phyloP scores from a whole-genome alignment of 768 basidiomycete species.

The Austroboletus festivus region DNA sequence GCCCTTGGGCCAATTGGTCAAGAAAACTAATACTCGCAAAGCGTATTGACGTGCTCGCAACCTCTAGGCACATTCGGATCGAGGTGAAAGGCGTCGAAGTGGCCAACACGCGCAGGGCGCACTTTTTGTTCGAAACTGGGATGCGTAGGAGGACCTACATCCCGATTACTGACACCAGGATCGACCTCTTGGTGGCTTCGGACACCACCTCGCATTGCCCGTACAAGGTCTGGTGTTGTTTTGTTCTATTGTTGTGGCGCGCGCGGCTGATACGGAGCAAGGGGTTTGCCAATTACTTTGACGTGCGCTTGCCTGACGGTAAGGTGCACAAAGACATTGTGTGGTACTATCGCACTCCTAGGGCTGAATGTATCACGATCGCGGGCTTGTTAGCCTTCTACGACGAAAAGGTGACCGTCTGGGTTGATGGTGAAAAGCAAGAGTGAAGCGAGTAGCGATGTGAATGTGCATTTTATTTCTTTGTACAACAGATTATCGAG shows the following conservation, averaged over 20 bases:
- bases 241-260: not conserved
- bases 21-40: slow-evolving; percentile 16
- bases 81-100: slow-evolving; percentile 62
- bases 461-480: not conserved
- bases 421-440: slow-evolving; percentile 57
- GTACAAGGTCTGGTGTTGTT: slow-evolving; percentile 50
- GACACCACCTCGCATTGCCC: slow-evolving; percentile 50
- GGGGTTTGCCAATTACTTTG: slow-evolving; percentile 60
- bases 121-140: slow-evolving; percentile 56
- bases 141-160: slow-evolving; percentile 59
- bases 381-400: slow-evolving; percentile 56
- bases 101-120: slow-evolving; percentile 53
- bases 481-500: slow-evolving; percentile 4
- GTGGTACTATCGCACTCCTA: slow-evolving; percentile 63
- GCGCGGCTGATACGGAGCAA: slow-evolving; percentile 22
- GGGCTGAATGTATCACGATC: slow-evolving; percentile 47
- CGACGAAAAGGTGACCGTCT: slow-evolving; percentile 67
- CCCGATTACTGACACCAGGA: slow-evolving; percentile 50
- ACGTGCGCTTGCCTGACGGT: slow-evolving; percentile 45
- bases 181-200: slow-evolving; percentile 50
- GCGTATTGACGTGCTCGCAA: slow-evolving; percentile 60
- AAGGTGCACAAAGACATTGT: slow-evolving; percentile 47
- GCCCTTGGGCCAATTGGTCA: too few species aligned
- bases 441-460: slow-evolving; percentile 25
- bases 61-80: slow-evolving; percentile 58